Evolutionary conservation across 2,329 filamentous ascomycete genomes (phyloP).

Genomic region (Elsinoe arachidis): DNA sequence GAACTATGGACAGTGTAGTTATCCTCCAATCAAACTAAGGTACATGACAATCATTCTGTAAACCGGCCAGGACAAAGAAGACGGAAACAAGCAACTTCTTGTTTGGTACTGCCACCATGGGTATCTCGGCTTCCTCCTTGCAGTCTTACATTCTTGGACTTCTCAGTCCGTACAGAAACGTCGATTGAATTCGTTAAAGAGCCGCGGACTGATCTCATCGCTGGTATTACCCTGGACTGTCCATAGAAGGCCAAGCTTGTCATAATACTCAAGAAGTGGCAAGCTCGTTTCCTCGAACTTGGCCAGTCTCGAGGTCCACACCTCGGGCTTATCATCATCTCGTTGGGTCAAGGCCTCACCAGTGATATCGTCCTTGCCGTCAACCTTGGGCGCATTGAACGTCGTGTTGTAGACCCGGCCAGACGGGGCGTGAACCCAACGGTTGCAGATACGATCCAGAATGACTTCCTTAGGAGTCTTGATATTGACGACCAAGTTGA

Average conservation of each 20-base stretch:
- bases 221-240: constrained; percentile 82
- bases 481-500: constrained; percentile 86
- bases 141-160: neutral
- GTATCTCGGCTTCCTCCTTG: neutral
- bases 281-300: constrained; percentile 83
- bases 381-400: constrained; percentile 76
- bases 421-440: constrained; percentile 88
- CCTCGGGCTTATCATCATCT: constrained; percentile 75
- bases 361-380: constrained; percentile 80
- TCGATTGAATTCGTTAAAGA: constrained; percentile 72
- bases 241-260: constrained; percentile 71
- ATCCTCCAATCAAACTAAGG: neutral
- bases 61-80: neutral
- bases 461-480: constrained; percentile 81
- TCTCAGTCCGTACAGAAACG: constrained; percentile 47
- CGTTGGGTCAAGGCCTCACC: constrained; percentile 77
- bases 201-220: constrained; percentile 88
- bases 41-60: neutral
- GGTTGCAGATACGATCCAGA: constrained; percentile 77
- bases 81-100: too few relatives aligned
- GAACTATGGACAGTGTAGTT: too few relatives aligned
- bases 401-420: constrained; percentile 91
- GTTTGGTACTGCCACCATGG: neutral
- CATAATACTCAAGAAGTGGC: constrained; percentile 82
- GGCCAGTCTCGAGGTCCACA: constrained; percentile 70